Evolutionary conservation across 345 rosid genomes (phyloP), one percentile per base, ranked within the genome.

Genomic region (Eutrema japonicum): DNA sequence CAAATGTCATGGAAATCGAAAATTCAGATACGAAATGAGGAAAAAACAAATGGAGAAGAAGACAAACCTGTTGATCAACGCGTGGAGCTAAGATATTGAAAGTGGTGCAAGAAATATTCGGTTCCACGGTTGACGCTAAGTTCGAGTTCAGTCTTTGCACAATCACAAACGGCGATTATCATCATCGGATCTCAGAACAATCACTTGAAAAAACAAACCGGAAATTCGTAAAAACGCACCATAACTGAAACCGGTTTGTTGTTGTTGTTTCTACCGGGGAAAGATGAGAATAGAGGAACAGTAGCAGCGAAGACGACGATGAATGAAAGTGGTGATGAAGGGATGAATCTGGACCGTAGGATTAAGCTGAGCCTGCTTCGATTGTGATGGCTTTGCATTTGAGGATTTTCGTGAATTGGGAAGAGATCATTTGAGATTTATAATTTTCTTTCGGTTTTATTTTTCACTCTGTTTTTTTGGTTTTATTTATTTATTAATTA

Each of bases 31-130:
- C 7, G 7, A n/a, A 22, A n/a, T 46, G 22, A 62, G n/a, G 41
- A 3, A 22, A 0, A 49, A 54, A 5, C 7, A 35, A 10, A 52
- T 55, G 48, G 61, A n/a, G 18, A 29, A 37, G 5, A 53, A n/a
- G 37, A 56, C 1, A 18, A 48, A 86, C 96, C 85, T 84, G 77
- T 14, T 77, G 80, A 68, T 88, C 96, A 32, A 87, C 72, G n/a
- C 92, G 82, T 79, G 96, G 96, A 78, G 96, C 96, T 48, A 91
- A 72, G 48, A 91, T 82, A 65, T 91, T 91, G 79, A 91, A 91
- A 73, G 96, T 91, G 10, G 94, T 91, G 64, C 92, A 90, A 32
- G 96, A 84, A 26, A 90, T 52, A 56, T 76, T 79, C 43, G 81
- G 81, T 22, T 78, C 86, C 9, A 38, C 80, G 77, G 70, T 68